Evolutionary conservation across 2,329 filamentous ascomycete genomes (phyloP), one percentile per base, ranked within the genome.

Genomic region (Neocatenulostroma microsporum): DNA sequence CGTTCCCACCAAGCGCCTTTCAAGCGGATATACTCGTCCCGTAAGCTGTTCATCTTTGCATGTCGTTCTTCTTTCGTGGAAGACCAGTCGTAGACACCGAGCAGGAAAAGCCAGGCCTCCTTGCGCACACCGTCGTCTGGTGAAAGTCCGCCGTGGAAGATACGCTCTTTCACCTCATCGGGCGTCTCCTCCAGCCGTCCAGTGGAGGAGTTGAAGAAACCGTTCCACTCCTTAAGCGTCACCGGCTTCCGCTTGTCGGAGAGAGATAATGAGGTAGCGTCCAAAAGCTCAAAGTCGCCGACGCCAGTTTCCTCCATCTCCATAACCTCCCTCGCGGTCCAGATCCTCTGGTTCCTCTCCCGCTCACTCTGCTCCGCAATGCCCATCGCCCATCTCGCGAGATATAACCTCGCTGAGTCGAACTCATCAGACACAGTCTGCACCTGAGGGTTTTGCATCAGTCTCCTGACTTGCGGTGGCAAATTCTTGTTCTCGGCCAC

Each of bases 1-100:
- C 83, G 74, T 61, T 96, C 88, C 93, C 93, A 98, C 93, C 91
- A 98, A 0, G 82, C 74, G 5, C 83, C 86, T 62, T 98, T 98
- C 27, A 98, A 70, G 46, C 87, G 82, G 41, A 96, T 84, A 58
- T 96, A 98, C 51, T 93, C 86, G 52, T 98, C 91, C 8, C 91
- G 73, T 21, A 93, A 73, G 6, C 84, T 93, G 30, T 91, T 89
- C 51, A 88, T 70, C 50, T 88, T 75, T 0, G 81, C 85, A 51
- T 80, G 84, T 25, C 91, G 76, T 56, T 98, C 91, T 42, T 94
- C 85, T 1, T 70, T 70, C 0, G 82, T 87, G 60, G 86, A 94
- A 50, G 94, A 79, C 93, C 93, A 98, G 2, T 89, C 81, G 54
- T 94, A 84, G 0, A 98, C 83, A 1, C 85, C 91, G 0, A 98